Evolutionary conservation across 2,329 filamentous ascomycete species (phyloP), one percentile per base, ranked within the genome.

Genomic region (Xylariaceae sp.): DNA sequence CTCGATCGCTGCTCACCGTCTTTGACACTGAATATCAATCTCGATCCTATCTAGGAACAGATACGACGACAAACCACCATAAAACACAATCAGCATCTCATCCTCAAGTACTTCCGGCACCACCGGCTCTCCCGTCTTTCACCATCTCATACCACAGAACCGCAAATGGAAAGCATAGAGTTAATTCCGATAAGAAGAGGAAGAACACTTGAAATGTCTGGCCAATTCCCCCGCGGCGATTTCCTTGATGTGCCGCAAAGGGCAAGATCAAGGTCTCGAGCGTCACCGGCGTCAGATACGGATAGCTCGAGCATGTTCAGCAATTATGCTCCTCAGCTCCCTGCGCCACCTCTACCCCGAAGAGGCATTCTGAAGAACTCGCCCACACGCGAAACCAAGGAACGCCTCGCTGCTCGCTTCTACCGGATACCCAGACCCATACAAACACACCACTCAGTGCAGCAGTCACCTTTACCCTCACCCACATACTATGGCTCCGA

Each of bases 281-380:
- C 58, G 42, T 35, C 61, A 35, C 47, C 59, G 48, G n/a, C 51
- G 26, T 53, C 53, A 11, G 58, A 63, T 34, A 62, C 63, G 49
- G 65, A 68, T 19, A 19, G 19, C 19, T 19, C 19, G 31, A 63
- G 60, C 35, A 61, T 63, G 29, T 64, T 62, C 51, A 63, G 57
- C 51, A 53, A 58, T 19, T 45, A 45, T 32, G 6, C 19, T 4
- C 26, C 43, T 9, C 35, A 37, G 8, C 4, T 11, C 7, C 29
- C 43, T n/a, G 26, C 29, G 4, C 27, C 41, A 59, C 59, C 37
- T 47, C 47, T 30, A 39, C 63, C 63, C 29, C 62, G 61, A 29
- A 67, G 50, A 54, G 62, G 66, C 4, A 68, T 68, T 30, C 56
- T 68, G 11, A 68, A 68, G 59, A 67, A 66, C 48, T 50, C 63